Evolutionary conservation across 139 green algal genomes (phyloP), one percentile per base, ranked within the genome.

Genomic region (Coelastrella sp.): DNA sequence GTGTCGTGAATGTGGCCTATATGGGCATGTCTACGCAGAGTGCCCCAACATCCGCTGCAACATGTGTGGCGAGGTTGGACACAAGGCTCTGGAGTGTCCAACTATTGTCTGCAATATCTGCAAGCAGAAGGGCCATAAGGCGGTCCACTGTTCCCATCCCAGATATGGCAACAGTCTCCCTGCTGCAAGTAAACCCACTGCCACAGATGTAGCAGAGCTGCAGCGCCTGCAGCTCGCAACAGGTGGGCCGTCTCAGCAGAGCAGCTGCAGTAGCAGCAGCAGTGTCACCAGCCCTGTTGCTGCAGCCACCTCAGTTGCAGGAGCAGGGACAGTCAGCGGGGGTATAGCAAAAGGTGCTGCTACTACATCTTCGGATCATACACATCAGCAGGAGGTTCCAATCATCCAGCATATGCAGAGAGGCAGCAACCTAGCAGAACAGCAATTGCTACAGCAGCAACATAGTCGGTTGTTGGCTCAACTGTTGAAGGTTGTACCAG

Each of bases 21-120:
- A 82, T 35, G 75, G 75, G 25, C 75, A 82, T 15, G 75, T 82
- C 5, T 82, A 82, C 8, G 75, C 75, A n/a, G 75, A 82, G 53
- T 82, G 75, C 53, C 75, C 75, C 51, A 82, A 82, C 53, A 82
- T 82, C 32, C 34, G 51, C 19, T 82, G 75, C 75, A 82, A 82
- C 75, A 51, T 82, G 32, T 82, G 75, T 53, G 71, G 30, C 17
- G 53, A 82, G 35, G 27, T 82, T n/a, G 75, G 75, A 3, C 75
- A 82, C 75, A 82, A 82, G 53, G 75, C 75, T 35, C 75, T 82
- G 35, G 75, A 82, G 32, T 82, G 75, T 32, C 75, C 75, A 34
- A 82, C 51, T 53, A 82, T 82, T 5, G 35, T 82, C 7, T 82
- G 75, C 53, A 82, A 82, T 53, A 51, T 82, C 23, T 82, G 75